Conservation (phyloP, 1,284 basidiomycete genomes). For the Trichosporon sp. region DNA sequence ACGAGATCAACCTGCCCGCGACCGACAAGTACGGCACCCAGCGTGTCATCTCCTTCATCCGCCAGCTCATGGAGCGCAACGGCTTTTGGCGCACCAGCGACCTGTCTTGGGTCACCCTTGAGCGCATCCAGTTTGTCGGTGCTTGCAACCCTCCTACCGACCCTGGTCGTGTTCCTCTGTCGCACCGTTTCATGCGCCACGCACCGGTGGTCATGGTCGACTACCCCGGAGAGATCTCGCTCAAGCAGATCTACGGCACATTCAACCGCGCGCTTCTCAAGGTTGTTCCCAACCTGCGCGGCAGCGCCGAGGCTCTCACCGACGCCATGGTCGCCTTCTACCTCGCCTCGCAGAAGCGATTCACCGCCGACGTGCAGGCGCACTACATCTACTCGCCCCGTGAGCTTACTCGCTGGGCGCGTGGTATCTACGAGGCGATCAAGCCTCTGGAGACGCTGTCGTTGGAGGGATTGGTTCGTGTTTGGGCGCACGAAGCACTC, state of each 20-base stretch:
- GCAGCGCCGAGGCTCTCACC: slow-evolving; percentile 90
- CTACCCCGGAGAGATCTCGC: slow-evolving; percentile 92
- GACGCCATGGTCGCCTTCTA: slow-evolving; percentile 98
- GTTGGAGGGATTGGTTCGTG: slow-evolving; percentile 88
- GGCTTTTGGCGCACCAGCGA: slow-evolving; percentile 95
- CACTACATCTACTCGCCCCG: slow-evolving; percentile 99
- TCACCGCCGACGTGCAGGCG: slow-evolving; percentile 93
- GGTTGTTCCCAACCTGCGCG: slow-evolving; percentile 86
- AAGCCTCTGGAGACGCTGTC: slow-evolving; percentile 83
- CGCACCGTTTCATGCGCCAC: slow-evolving; percentile 93
- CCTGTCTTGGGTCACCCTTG: slow-evolving; percentile 95
- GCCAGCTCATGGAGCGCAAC: slow-evolving; percentile 90
- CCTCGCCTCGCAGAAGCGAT: slow-evolving; percentile 84
- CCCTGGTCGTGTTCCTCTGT: slow-evolving; percentile 96
- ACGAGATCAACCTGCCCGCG: slow-evolving; percentile 98
- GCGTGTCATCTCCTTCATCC: slow-evolving; percentile 95
- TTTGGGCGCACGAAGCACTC: slow-evolving; percentile 98
- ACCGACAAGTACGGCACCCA: slow-evolving; percentile 98
- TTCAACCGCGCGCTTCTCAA: slow-evolving; percentile 96
- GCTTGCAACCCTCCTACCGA: slow-evolving; percentile 99
- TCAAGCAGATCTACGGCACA: slow-evolving; percentile 99
- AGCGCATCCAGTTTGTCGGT: slow-evolving; percentile 98
- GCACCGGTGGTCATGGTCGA: slow-evolving; percentile 99
- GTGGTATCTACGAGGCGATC: slow-evolving; percentile 96
- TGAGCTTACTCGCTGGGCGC: slow-evolving; percentile 95